Conservation (phyloP, 1,284 basidiomycete species). For the Filobasidium uniguttulatum region DNA sequence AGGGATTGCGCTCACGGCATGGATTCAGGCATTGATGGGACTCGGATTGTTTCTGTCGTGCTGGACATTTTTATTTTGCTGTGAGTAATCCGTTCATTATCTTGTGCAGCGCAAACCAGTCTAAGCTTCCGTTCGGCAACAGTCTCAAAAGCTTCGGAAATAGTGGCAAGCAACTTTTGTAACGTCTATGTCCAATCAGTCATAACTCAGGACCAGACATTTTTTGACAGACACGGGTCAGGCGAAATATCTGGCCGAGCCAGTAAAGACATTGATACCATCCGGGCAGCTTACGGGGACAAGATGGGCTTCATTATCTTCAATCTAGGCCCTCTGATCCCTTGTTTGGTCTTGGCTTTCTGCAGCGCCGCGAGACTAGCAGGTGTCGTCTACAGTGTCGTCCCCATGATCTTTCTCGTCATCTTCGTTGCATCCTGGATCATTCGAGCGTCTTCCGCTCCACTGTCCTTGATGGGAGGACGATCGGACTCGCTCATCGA, state of each 20-base stretch:
- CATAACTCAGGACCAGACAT: constrained; percentile 54
- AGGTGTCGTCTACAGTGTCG: constrained; percentile 70
- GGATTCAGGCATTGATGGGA: constrained; percentile 32
- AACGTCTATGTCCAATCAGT: constrained; percentile 37
- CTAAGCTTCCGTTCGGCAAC: neutral
- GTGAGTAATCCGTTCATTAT: constrained; percentile 15
- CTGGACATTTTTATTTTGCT: constrained; percentile 25
- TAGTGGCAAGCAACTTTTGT: constrained; percentile 32
- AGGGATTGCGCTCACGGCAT: constrained; percentile 23
- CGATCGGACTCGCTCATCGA: constrained; percentile 78
- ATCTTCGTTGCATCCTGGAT: constrained; percentile 65
- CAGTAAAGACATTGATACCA: constrained; percentile 54
- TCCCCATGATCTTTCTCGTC: constrained; percentile 61
- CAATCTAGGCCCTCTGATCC: constrained; percentile 23
- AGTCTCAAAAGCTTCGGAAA: constrained; percentile 31
- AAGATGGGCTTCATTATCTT: constrained; percentile 63
- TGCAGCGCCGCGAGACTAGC: constrained; percentile 45
- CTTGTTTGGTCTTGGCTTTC: constrained; percentile 30
- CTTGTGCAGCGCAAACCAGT: no score
- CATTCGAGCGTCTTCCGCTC: constrained; percentile 40
- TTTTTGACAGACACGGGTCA: constrained; percentile 86
- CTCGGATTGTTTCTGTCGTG: constrained; percentile 20
- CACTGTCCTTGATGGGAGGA: constrained; percentile 58
- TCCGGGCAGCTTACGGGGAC: no score
- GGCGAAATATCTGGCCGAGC: constrained; percentile 92